These are phyloP conservation scores for Phaffomyces thermotolerans DNA, from an alignment of 805 yeast species.

Conservation along the genomic window DNA sequence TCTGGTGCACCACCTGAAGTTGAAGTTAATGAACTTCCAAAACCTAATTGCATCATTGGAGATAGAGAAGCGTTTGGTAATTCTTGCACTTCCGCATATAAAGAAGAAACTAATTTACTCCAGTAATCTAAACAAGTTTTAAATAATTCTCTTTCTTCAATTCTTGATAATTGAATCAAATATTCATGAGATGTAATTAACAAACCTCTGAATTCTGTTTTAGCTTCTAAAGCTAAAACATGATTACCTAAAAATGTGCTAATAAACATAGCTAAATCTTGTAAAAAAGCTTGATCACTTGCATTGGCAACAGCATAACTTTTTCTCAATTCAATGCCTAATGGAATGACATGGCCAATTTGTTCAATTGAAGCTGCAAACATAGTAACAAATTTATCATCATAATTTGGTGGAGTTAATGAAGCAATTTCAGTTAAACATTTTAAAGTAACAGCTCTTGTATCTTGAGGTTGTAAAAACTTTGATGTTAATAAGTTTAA, in stretches of 20 bases:
- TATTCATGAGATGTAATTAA: conserved; percentile 71
- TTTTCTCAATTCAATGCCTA: conserved; percentile 58
- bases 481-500: conserved; percentile 65
- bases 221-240: conserved; percentile 52
- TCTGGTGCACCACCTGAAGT: conserved; percentile 77
- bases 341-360: conserved; percentile 62
- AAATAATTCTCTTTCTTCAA: conserved; percentile 93
- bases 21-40: conserved; percentile 28
- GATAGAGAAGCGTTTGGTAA: conserved; percentile 65
- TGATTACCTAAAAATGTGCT: conserved; percentile 80
- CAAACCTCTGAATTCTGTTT: conserved; percentile 47
- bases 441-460: conserved; percentile 79
- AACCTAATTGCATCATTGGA: conserved; percentile 68
- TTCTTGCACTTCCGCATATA: conserved; percentile 80
- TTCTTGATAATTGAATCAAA: conserved; percentile 75
- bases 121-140: conserved; percentile 95
- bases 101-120: conserved; percentile 74
- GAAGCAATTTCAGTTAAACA: conserved; percentile 89
- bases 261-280: conserved; percentile 89
- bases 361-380: conserved; percentile 71
- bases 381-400: conserved; percentile 54
- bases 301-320: conserved; percentile 72
- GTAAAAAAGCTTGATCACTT: conserved; percentile 86
- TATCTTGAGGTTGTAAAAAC: conserved; percentile 70
- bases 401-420: conserved; percentile 48